Conservation (phyloP, 208 protist species). For the Trypanosoma congolense region DNA sequence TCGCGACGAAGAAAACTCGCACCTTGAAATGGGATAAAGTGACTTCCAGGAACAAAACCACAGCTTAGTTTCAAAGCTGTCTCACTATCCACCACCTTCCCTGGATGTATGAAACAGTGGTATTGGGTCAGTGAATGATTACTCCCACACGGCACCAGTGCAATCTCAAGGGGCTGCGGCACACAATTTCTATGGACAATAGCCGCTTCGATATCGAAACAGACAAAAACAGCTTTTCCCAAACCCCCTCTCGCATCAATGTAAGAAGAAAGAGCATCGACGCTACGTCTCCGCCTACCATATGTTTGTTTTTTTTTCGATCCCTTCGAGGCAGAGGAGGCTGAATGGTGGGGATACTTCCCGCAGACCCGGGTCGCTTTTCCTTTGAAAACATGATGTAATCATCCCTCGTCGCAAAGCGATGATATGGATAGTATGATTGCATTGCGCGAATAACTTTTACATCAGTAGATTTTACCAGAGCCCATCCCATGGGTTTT, state of each 20-base stretch:
- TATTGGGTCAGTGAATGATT: conserved; percentile 8
- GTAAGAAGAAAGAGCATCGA: conserved; percentile 18
- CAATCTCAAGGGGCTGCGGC: conserved; percentile 45
- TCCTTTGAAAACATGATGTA: conserved; percentile 29
- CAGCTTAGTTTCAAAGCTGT: conserved; percentile 13
- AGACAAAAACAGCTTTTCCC: conserved; percentile 31
- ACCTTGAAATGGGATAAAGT: conserved; percentile 39
- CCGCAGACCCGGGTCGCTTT: neutral
- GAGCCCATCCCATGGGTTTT: conserved; percentile 35
- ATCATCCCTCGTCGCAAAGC: conserved; percentile 25
- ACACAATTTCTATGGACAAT: conserved; percentile 14
- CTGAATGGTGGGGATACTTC: neutral
- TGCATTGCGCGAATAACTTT: conserved; percentile 27
- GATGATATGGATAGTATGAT: conserved; percentile 22
- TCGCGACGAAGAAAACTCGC: conserved; percentile 38
- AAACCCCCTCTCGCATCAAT: conserved; percentile 37
- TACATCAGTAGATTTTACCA: conserved; percentile 28
- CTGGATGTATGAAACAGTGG: conserved; percentile 21
- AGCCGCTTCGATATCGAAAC: conserved; percentile 46
- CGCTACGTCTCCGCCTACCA: conserved; percentile 25
- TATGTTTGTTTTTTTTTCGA: conserved; percentile 3
- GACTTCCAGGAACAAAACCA: conserved; percentile 24
- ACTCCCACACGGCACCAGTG: conserved; percentile 23
- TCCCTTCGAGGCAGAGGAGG: neutral
- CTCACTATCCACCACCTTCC: conserved; percentile 2